Evolutionary conservation across 2,329 filamentous ascomycete species (phyloP).

Genomic region (Triangularia verruculosa): DNA sequence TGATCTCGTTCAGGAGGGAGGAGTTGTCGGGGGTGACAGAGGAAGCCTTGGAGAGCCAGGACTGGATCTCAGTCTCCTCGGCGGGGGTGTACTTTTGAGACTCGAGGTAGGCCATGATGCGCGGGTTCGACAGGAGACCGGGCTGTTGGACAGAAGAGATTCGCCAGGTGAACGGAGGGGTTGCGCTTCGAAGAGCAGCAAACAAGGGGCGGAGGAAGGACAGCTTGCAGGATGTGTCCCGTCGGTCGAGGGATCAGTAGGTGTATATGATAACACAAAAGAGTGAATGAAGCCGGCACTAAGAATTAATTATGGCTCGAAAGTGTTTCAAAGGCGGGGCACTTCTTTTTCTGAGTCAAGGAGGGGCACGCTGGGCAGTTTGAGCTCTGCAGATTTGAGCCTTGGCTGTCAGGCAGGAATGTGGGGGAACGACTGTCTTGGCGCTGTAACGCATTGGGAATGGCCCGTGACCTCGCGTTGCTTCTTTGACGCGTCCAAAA

Average conservation of each 20-base stretch:
- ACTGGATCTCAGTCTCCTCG: slow-evolving; percentile 82
- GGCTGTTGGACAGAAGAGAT: slow-evolving; percentile 26
- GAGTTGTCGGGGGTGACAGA: slow-evolving; percentile 65
- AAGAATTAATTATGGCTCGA: slow-evolving; percentile 22
- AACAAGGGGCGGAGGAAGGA: slow-evolving; percentile 40
- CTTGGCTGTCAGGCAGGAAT: slow-evolving; percentile 11
- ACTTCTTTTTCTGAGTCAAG: slow-evolving; percentile 19
- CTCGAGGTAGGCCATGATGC: slow-evolving; percentile 65
- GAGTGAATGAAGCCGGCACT: slow-evolving; percentile 8
- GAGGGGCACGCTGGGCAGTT: slow-evolving; percentile 25
- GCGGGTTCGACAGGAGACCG: slow-evolving; percentile 26
- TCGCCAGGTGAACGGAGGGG: slow-evolving; percentile 31
- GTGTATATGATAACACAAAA: not conserved
- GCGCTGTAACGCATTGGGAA: not conserved
- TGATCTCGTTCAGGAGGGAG: slow-evolving; percentile 73
- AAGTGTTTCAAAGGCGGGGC: slow-evolving; percentile 22
- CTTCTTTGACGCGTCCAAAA: slow-evolving; percentile 18
- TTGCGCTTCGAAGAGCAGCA: slow-evolving; percentile 35
- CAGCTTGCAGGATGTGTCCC: slow-evolving; percentile 38
- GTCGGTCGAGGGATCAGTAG: not conserved
- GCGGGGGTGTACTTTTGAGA: slow-evolving; percentile 68
- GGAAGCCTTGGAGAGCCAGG: slow-evolving; percentile 79
- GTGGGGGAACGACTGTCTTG: not conserved
- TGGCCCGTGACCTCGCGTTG: slow-evolving; percentile 24
- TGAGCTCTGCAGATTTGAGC: not conserved